Base-by-base conservation (phyloP, 139 green algal species). In the Prasinococcaceae sp. region DNA sequence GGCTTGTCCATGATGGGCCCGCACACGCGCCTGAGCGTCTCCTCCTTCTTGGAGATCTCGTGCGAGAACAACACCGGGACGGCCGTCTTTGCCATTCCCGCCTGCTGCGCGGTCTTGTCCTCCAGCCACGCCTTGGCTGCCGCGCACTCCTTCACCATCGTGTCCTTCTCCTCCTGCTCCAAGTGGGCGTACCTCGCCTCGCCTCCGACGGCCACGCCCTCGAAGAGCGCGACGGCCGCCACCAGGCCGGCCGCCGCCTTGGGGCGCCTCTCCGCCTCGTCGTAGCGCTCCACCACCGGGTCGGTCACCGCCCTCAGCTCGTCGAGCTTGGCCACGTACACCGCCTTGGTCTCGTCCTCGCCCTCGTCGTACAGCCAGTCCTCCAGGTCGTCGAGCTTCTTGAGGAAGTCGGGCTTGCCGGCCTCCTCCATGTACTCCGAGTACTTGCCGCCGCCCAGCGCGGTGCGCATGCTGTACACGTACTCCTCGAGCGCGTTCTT, bases 301-400 rank as follows among this genome's bases (percentile, higher is more conserved):
- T 72, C 76, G 2, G 78, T 57, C 28, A 68, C 60, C 60, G 60
- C 62, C 41, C 79, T 73, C 27, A 96, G 69, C 68, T 93, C 86
- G 6, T 75, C 71, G 48, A 96, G 80, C 73, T 94, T 95, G 16
- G 63, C 65, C 22, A 80, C 52, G 61, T 97, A 96, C 37, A 92
- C 83, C 12, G 69, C 78, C 69, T 94, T 94, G 35, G 54, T 80
- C 65, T 81, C 73, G 61, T 97, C 84, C 75, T 98, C 90, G 6
- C 90, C 90, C 43, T 98, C 90, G 3, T 96, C 90, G 46, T 98
- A 98, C 65, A 98, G 73, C 90, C 90, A 98, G 66, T 97, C 84
- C 79, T 98, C 84, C 47, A 57, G 78, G 29, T 51, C 60, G 20
- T 77, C 61, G 36, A 97, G 82, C 63, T 68, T 51, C 14, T 61